phyloP scores from a whole-genome alignment of 176 grass and related monocot genomes.

The Echinochloa phyllopogon region DNA sequence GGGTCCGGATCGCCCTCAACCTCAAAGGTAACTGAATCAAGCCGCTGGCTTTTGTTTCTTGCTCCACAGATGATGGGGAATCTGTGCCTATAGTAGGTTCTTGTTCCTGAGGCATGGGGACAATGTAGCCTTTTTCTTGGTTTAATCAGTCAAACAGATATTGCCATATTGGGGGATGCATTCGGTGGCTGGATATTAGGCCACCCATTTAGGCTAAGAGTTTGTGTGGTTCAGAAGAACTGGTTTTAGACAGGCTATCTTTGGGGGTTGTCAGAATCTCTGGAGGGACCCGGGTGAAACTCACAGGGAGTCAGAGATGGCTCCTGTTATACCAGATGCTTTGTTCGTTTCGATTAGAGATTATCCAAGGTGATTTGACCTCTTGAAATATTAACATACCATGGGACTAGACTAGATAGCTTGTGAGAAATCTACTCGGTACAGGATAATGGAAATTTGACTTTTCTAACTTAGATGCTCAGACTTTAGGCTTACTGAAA shows the following conservation, averaged over 20 bases:
- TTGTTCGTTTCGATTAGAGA: background rate
- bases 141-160: background rate
- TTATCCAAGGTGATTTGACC: background rate
- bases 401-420: background rate
- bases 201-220: background rate
- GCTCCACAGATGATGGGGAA: background rate
- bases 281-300: background rate
- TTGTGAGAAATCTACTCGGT: background rate
- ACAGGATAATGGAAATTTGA: too few species aligned
- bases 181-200: background rate
- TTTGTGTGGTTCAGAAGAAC: background rate
- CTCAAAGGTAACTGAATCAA: constrained; percentile 69
- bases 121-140: background rate
- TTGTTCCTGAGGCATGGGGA: background rate
- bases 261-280: background rate
- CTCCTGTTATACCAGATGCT: background rate
- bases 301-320: background rate
- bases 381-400: too few species aligned
- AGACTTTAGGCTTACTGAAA: too few species aligned
- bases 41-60: background rate
- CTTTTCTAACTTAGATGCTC: too few species aligned
- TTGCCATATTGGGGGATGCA: background rate
- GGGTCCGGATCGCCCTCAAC: constrained; percentile 79
- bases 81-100: background rate
- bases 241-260: background rate